Percentiles rank a stretch among this genome's conserved stretches.
These are phyloP conservation scores for Heliamphora pulchella DNA, from an alignment of 179 eudicot genomes.

Conservation along the genomic window DNA sequence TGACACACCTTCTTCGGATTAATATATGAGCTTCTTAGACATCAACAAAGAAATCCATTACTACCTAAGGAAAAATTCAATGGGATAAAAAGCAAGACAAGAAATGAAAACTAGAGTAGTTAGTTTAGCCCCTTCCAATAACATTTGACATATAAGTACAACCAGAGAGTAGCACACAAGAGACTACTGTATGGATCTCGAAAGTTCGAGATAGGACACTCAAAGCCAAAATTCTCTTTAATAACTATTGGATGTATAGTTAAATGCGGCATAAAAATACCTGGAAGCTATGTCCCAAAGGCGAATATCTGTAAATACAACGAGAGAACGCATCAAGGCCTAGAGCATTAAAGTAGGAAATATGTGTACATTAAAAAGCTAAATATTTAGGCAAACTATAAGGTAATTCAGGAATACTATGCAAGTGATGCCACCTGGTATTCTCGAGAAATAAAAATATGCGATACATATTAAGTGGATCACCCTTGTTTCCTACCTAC, in stretches of 20 bases:
- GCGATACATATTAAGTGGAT: no score
- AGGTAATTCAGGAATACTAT: no score
- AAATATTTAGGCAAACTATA: background rate
- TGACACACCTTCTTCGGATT: no score
- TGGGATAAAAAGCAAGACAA: background rate
- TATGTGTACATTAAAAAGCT: background rate
- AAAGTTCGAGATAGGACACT: background rate
- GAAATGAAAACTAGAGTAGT: no score
- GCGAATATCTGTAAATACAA: conserved; percentile 65
- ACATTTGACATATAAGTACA: no score
- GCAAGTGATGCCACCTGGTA: no score
- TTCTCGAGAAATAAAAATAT: no score
- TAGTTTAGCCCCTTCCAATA: no score
- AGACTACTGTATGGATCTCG: background rate
- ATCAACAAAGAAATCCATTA: background rate
- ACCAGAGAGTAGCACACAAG: background rate
- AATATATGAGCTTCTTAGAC: no score
- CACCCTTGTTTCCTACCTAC: no score
- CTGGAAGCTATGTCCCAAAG: conserved; percentile 90
- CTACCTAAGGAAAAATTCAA: background rate
- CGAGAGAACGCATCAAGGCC: background rate
- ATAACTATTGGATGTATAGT: background rate
- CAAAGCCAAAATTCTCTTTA: no score
- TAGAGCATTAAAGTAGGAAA: background rate
- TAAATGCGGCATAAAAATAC: conserved; percentile 28